Conservation (phyloP, 805 yeast species). For the Deakozyma indianensis region DNA sequence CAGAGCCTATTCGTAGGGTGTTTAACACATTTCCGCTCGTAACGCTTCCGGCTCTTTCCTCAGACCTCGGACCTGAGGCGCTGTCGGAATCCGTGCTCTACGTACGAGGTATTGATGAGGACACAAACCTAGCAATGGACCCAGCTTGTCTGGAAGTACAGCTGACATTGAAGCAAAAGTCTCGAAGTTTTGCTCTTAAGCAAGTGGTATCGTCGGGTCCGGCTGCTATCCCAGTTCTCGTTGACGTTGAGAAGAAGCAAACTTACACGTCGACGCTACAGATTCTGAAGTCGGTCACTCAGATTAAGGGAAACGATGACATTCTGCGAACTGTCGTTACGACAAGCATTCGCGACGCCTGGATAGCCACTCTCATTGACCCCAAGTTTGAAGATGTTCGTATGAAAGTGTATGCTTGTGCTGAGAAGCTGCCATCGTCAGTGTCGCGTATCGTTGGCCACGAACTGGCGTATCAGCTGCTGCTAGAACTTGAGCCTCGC, state of each 20-base stretch:
- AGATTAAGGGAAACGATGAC: background rate
- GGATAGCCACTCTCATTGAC: background rate
- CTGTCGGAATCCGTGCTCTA: constrained; percentile 1
- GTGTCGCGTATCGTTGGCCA: constrained; percentile 2
- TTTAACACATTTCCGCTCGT: constrained; percentile 15
- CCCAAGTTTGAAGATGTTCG: background rate
- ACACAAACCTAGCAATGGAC: constrained; percentile 9
- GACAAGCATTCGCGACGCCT: background rate
- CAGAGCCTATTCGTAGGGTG: constrained; percentile 9
- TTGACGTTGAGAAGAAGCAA: constrained; percentile 1
- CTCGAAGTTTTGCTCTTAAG: background rate
- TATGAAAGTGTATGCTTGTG: background rate
- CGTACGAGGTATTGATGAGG: constrained; percentile 8
- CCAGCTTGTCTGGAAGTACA: constrained; percentile 12
- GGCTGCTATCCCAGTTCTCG: background rate
- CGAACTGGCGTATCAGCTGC: constrained; percentile 4
- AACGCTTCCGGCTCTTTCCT: constrained; percentile 7
- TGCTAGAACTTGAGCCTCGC: constrained; percentile 6
- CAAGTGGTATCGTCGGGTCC: constrained; percentile 1
- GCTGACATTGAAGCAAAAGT: constrained; percentile 3
- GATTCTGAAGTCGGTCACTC: background rate
- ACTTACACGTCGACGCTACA: background rate
- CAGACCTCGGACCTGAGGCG: background rate
- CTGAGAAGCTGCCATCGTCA: constrained; percentile 4
- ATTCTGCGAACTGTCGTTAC: background rate